Base-by-base conservation (phyloP, 768 basidiomycete species). In the Imleria badia region DNA sequence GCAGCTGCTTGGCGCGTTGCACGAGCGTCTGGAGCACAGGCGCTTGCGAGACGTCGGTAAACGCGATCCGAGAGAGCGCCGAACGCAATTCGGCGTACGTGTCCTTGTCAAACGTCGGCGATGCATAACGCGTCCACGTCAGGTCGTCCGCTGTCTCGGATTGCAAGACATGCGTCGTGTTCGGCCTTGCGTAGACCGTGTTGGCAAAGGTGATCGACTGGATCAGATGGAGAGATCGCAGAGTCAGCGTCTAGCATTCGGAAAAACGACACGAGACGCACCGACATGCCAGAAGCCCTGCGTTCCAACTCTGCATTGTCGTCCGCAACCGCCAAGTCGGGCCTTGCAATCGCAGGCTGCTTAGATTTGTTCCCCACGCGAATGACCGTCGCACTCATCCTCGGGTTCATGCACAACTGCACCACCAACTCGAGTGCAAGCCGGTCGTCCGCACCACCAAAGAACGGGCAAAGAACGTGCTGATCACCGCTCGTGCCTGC, bases 371-470 rank as follows among this genome's bases (percentile, higher is more conserved):
- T 85, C 20, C 60, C 63, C 31, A 96, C 74, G 45, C 85, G 76
- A 2, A 96, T 73, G 0, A 93, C 82, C 1, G 89, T 93, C 1
- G 91, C 97, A 6, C 71, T 81, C 0, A 91, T 78, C 34, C 69
- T 72, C 0, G 80, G 67, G 56, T 87, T 86, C 31, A 72, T 70
- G 52, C 94, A 89, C 29, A 89, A 65, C 68, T 98, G 95, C 33
- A 91, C 82, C 5, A 92, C 82, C 63, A 98, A 84, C 30, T 80
- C 73, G 26, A 98, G 73, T 0, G 92, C 91, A 20, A 93, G 77
- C 1, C 97, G 84, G 67, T 98, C 96, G 67, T 99, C 96, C 0
- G 92, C 86, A 0, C 96, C 96, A 35, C 96, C 96, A 67, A 93
- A 89, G 82, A 96, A 98, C 1, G 95, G 91, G 39, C 94, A 66